Percentiles rank a stretch among this genome's conserved stretches.
These are phyloP conservation scores for Fusarium devonianum DNA, from an alignment of 2,329 filamentous ascomycete species.

Conservation along the genomic window DNA sequence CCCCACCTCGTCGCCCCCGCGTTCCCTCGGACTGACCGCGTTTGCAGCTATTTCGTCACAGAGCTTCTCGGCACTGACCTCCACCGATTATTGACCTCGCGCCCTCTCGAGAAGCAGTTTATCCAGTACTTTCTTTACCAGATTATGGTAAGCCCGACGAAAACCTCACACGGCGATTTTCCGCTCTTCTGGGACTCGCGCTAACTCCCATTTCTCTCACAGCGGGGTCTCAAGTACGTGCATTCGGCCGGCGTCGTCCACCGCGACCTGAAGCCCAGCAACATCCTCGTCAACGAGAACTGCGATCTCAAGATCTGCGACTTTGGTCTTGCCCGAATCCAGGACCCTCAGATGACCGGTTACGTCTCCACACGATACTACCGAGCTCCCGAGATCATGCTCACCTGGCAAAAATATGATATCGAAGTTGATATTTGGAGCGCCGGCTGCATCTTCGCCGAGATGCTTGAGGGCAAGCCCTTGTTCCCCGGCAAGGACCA, in stretches of 20 bases:
- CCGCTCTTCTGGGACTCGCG: not conserved
- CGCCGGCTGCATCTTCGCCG: slow-evolving; percentile 97
- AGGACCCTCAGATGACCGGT: slow-evolving; percentile 99
- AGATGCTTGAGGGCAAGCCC: slow-evolving; percentile 99
- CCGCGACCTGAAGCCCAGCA: slow-evolving; percentile 96
- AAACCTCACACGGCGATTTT: not conserved
- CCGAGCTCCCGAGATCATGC: slow-evolving; percentile 98
- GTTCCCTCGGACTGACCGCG: slow-evolving; percentile 25
- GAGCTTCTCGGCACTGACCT: slow-evolving; percentile 96
- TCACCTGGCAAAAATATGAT: slow-evolving; percentile 99
- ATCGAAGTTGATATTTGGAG: slow-evolving; percentile 99
- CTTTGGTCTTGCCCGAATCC: slow-evolving; percentile 95
- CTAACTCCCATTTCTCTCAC: slow-evolving; percentile 21
- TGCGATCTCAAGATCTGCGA: slow-evolving; percentile 99
- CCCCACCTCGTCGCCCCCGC: too few species aligned
- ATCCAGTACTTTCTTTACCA: slow-evolving; percentile 99
- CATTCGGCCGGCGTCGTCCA: slow-evolving; percentile 98
- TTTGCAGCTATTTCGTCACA: slow-evolving; percentile 91
- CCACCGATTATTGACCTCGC: slow-evolving; percentile 91
- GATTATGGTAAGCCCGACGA: slow-evolving; percentile 76
- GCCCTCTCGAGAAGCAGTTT: slow-evolving; percentile 98
- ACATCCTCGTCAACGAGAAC: slow-evolving; percentile 99
- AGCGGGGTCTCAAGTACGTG: slow-evolving; percentile 98
- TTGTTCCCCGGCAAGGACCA: slow-evolving; percentile 99
- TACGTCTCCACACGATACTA: slow-evolving; percentile 99